A percentile compares a stretch with the other conserved stretches of the same genome.
Evolutionary conservation across 2,329 filamentous ascomycete genomes (phyloP).

Genomic region (Aspergillus quadrilineatus): DNA sequence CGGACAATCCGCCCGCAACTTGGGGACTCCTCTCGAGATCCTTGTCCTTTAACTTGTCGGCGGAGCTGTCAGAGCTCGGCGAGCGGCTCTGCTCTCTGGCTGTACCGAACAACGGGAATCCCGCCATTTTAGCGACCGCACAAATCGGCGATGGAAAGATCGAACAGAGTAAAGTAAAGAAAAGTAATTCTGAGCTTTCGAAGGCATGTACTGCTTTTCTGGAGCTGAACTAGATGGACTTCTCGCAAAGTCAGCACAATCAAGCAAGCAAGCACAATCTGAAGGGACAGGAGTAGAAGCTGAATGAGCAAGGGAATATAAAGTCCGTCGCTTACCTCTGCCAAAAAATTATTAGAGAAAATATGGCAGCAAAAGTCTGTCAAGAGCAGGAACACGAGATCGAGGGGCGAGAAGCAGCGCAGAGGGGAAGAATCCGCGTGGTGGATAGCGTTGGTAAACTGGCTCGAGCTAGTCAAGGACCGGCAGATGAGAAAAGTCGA

Average conservation of each 20-base stretch:
- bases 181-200: conserved; percentile 25
- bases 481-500: conserved; percentile 2
- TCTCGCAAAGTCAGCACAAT: neutral
- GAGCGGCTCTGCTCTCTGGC: conserved; percentile 19
- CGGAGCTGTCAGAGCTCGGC: conserved; percentile 24
- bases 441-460: conserved; percentile 7
- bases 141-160: conserved; percentile 34
- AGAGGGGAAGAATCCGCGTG: neutral
- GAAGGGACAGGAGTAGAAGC: neutral
- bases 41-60: conserved; percentile 35
- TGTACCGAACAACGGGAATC: conserved; percentile 26
- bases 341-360: conserved; percentile 6
- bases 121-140: conserved; percentile 43
- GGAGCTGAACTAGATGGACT: neutral
- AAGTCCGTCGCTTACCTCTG: neutral
- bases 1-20: conserved; percentile 29
- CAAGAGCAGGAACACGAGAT: neutral
- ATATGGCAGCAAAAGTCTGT: conserved; percentile 6
- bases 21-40: conserved; percentile 32
- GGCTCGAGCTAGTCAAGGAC: conserved; percentile 1
- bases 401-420: neutral
- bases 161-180: conserved; percentile 28
- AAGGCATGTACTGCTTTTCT: conserved; percentile 37
- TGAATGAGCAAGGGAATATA: neutral
- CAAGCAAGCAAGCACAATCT: neutral